Conservation (phyloP, 2,329 filamentous ascomycete species). For the Fonsecaea nubica region DNA sequence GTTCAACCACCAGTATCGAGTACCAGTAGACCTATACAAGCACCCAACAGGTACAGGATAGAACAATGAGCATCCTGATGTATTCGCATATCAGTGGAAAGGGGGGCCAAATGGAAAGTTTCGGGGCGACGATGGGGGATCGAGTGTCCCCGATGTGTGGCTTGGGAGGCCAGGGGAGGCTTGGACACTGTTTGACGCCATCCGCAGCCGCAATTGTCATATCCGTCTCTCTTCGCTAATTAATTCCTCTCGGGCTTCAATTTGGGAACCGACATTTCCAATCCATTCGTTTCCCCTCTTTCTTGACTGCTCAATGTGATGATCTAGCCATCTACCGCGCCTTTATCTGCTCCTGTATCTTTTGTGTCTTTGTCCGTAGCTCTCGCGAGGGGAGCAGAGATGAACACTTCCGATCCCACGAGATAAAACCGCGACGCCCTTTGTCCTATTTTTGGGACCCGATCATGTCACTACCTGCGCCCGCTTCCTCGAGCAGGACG, state of each 20-base stretch:
- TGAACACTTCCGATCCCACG: slow-evolving; percentile 2
- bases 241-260: neutral
- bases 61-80: neutral
- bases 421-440: neutral
- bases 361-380: neutral
- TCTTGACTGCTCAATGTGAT: neutral
- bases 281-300: neutral
- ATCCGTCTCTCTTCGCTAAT: neutral
- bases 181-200: slow-evolving; percentile 3
- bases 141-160: neutral
- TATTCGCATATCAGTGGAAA: neutral
- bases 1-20: neutral
- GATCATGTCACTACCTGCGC: slow-evolving; percentile 18
- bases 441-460: neutral
- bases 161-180: neutral
- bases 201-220: slow-evolving; percentile 1
- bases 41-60: neutral
- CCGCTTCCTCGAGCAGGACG: slow-evolving; percentile 30
- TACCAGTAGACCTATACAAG: neutral
- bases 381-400: neutral
- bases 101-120: neutral
- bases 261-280: neutral
- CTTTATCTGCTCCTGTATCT: neutral
- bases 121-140: neutral
- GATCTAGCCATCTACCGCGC: neutral